Evolutionary conservation across 2,329 filamentous ascomycete genomes (phyloP), one percentile per base, ranked within the genome.

Genomic region (Aureobasidium melanogenum): DNA sequence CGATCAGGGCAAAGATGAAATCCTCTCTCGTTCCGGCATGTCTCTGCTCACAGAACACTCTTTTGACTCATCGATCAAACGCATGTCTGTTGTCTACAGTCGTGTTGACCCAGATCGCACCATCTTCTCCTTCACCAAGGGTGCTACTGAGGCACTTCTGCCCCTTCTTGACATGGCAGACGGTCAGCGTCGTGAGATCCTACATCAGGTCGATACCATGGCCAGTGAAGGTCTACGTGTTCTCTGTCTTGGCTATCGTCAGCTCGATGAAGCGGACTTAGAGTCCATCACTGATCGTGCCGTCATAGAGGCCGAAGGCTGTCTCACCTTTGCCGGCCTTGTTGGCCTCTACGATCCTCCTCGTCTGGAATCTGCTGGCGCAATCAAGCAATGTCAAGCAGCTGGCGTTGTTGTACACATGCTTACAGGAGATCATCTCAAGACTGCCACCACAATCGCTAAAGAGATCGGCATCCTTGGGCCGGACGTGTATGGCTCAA

Each of bases 361-460:
- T 39, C 68, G 70, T 36, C 48, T 69, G 5, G 70, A 72, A 55
- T 69, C 69, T 26, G 68, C 68, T 26, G 65, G 71, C 38, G 76
- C 77, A 17, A 77, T 79, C 51, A 70, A 70, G 28, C 72, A 75
- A 60, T 79, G 76, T 38, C 75, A 77, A 62, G 68, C 72, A 43
- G 76, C 77, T 44, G 77, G 77, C n/a, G 78, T 79, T 48, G 76
- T 73, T 0, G 76, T 79, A 1, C 77, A 79, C 64, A 79, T 79
- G 77, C 70, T 79, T 30, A 79, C 77, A 41, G 77, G 77, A 46
- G 77, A 79, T 41, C 76, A 79, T 62, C 72, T 74, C 30, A 75
- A 74, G 58, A 79, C 77, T 7, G 77, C 77, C 1, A 73, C 69
- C 28, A 76, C 77, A 38, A 79, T 79, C 60, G 77, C 77, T n/a